Conservation (phyloP, 2,329 filamentous ascomycete genomes). For the Pseudodiploospora longispora region DNA sequence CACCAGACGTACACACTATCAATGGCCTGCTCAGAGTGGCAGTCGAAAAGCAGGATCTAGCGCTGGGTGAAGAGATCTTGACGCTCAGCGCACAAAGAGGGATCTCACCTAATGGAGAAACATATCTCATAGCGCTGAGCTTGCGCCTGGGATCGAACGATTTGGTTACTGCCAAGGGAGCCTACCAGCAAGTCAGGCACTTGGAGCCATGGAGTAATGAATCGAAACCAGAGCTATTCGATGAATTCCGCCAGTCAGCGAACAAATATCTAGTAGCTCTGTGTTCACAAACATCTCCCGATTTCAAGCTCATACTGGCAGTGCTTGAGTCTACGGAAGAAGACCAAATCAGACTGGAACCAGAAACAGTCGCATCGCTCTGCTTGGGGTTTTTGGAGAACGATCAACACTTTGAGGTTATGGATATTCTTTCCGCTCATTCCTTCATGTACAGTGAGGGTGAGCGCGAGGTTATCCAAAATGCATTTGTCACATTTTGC, state of each 20-base stretch:
- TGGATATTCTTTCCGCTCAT: slow-evolving; percentile 73
- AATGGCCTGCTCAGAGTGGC: slow-evolving; percentile 70
- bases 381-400: slow-evolving; percentile 65
- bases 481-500: slow-evolving; percentile 60
- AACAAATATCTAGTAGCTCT: slow-evolving; percentile 68
- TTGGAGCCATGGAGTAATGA: slow-evolving; percentile 32
- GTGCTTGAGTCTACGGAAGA: slow-evolving; percentile 67
- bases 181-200: slow-evolving; percentile 44
- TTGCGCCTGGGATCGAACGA: slow-evolving; percentile 69
- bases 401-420: slow-evolving; percentile 70
- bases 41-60: slow-evolving; percentile 59
- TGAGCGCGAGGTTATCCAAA: slow-evolving; percentile 59
- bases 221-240: slow-evolving; percentile 32
- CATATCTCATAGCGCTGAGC: slow-evolving; percentile 66
- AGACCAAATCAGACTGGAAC: slow-evolving; percentile 59
- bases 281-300: slow-evolving; percentile 49
- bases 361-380: slow-evolving; percentile 67
- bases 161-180: slow-evolving; percentile 57
- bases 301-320: slow-evolving; percentile 64
- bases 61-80: slow-evolving; percentile 67
- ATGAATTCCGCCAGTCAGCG: slow-evolving; percentile 51
- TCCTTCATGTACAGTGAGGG: slow-evolving; percentile 60
- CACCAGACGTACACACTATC: slow-evolving; percentile 63
- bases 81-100: slow-evolving; percentile 56
- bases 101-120: slow-evolving; percentile 59